Evolutionary conservation across 2,329 filamentous ascomycete species (phyloP).

Genomic region (Cryphonectria nitschkei): DNA sequence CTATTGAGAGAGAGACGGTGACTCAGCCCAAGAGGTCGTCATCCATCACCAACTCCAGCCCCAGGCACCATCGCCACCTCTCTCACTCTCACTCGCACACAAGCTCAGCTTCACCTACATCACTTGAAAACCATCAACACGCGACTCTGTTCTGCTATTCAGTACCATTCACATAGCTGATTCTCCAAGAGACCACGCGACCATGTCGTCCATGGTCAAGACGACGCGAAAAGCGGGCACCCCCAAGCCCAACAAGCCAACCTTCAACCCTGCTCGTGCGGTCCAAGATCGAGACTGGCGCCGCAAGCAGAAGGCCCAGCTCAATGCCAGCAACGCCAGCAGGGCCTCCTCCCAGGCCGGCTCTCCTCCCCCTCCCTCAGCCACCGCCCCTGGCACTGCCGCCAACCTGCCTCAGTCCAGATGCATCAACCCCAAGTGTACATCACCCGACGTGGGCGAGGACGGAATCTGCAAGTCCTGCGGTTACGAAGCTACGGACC

Average conservation of each 20-base stretch:
- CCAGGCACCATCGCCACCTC: background rate
- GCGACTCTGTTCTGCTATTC: background rate
- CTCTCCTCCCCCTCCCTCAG: conserved; percentile 37
- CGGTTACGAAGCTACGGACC: conserved; percentile 81
- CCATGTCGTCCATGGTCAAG: conserved; percentile 54
- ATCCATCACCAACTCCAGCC: background rate
- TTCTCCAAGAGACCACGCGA: conserved; percentile 8
- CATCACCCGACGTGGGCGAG: conserved; percentile 59
- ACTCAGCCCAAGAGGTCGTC: conserved; percentile 8
- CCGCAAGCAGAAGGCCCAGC: conserved; percentile 42
- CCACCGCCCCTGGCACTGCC: conserved; percentile 30
- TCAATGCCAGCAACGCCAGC: conserved; percentile 27
- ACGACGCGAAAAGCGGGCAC: conserved; percentile 37
- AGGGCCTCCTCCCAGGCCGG: conserved; percentile 33
- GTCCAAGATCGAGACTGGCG: conserved; percentile 56
- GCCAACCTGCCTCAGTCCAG: conserved; percentile 35
- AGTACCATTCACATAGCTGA: background rate
- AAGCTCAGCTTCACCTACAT: background rate
- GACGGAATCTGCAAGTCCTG: conserved; percentile 80
- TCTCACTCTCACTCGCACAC: background rate
- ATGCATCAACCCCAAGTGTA: conserved; percentile 64
- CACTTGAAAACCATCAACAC: background rate
- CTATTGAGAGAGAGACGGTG: background rate
- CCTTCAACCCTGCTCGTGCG: conserved; percentile 53
- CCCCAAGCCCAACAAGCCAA: conserved; percentile 46